Base-by-base conservation (phyloP, 371 early-diverging fungal species). In the Apophysomyces variabilis region DNA sequence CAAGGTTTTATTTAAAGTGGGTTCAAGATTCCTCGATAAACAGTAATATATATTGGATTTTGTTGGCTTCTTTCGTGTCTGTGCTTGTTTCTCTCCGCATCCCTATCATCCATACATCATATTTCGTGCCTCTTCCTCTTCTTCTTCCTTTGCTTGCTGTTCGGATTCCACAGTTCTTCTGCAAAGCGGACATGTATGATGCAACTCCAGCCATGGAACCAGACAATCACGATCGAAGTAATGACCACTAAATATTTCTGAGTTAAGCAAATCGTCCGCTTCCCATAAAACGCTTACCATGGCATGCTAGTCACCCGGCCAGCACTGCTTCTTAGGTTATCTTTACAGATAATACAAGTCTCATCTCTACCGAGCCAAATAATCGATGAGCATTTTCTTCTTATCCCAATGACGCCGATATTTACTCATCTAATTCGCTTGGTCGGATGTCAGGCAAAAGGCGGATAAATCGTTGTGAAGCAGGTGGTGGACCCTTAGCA, bases 111-210 rank as follows among this genome's bases (percentile, higher is more conserved):
- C 77, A 60, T 83, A 83, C 84, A 83, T 83, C 74, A 79, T 74
- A 21, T 72, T 66, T 39, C 77, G 67, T 35, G 74, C 68, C 43
- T 75, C 79, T 62, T 83, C 84, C 62, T 83, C 79, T 35, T 83
- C 84, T 67, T 83, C 81, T 45, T 78, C 64, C 41, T 76, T 69
- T 1, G 73, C 84, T 41, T 61, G 36, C 39, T 79, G 57, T 57
- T 85, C 85, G 1, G 87, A 85, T 57, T 80, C 81, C 0, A 89
- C 73, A 41, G 82, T 69, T 64, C 67, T 70, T 61, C 90, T 73
- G 62, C 90, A 89, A 63, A 82, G 61, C 0, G 90, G 90, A 65
- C 90, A 89, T 9, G 87, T 83, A 71, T 88, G 80, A 50, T 82
- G 79, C 18, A 80, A 66, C 39, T 80, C 68, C 35, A 89, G 71